Evolutionary conservation across 1,284 basidiomycete genomes (phyloP).

Genomic region (Abortiporus biennis): DNA sequence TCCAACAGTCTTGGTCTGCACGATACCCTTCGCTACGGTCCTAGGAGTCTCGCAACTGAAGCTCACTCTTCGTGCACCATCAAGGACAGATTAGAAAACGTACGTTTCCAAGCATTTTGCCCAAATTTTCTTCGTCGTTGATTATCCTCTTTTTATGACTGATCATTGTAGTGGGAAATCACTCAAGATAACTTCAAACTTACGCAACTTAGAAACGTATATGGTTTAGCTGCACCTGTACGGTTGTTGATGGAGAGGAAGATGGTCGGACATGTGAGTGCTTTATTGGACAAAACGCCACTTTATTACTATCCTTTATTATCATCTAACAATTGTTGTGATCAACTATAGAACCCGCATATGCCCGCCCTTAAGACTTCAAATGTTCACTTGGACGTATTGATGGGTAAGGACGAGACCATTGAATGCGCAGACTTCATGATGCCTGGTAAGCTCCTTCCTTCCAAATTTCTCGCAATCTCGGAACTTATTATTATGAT

Average conservation of each 20-base stretch:
- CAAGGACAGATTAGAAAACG: slow-evolving; percentile 63
- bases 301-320: background rate
- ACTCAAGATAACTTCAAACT: slow-evolving; percentile 88
- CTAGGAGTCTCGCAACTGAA: slow-evolving; percentile 68
- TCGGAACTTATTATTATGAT: background rate
- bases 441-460: slow-evolving; percentile 47
- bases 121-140: background rate
- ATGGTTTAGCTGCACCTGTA: slow-evolving; percentile 86
- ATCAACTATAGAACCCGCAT: slow-evolving; percentile 46
- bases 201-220: slow-evolving; percentile 79
- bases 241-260: slow-evolving; percentile 92
- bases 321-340: background rate
- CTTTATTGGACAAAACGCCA: background rate
- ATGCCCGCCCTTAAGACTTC: slow-evolving; percentile 59
- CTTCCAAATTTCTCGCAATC: slow-evolving; percentile 1
- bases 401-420: slow-evolving; percentile 85
- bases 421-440: slow-evolving; percentile 43
- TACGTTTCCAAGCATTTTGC: slow-evolving; percentile 27
- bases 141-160: background rate
- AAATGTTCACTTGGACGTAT: slow-evolving; percentile 85
- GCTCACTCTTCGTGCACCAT: slow-evolving; percentile 50
- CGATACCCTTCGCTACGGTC: slow-evolving; percentile 73
- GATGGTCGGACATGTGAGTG: slow-evolving; percentile 70
- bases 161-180: slow-evolving; percentile 75
- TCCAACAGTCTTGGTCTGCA: slow-evolving; percentile 72